Evolutionary conservation across 2,329 filamentous ascomycete species (phyloP).

Genomic region (Hymenoscyphus infarciens): DNA sequence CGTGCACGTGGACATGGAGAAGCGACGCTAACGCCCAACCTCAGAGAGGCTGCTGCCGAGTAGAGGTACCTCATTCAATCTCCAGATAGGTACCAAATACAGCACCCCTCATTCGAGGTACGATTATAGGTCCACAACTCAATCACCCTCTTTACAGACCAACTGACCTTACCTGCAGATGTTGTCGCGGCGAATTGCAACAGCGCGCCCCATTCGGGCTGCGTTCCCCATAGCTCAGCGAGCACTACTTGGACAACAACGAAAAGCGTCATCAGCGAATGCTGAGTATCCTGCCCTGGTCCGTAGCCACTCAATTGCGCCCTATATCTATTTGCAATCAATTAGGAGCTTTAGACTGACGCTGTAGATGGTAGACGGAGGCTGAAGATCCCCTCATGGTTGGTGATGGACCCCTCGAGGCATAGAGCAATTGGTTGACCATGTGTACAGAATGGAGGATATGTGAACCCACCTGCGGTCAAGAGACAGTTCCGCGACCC

Average conservation of each 20-base stretch:
- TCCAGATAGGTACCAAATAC: not conserved
- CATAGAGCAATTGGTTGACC: constrained; percentile 15
- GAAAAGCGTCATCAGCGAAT: constrained; percentile 34
- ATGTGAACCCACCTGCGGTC: constrained; percentile 71
- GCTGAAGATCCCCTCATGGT: constrained; percentile 66
- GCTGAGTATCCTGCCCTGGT: constrained; percentile 32
- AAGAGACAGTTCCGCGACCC: constrained; percentile 94
- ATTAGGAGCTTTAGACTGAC: constrained; percentile 19
- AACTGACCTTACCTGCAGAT: constrained; percentile 43
- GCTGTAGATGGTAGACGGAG: constrained; percentile 40
- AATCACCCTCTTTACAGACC: not conserved
- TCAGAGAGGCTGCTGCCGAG: not conserved
- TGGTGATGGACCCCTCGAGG: constrained; percentile 34
- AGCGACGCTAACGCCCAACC: not conserved
- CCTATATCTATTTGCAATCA: not conserved
- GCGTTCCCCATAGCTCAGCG: constrained; percentile 45
- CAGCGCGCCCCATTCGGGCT: constrained; percentile 47
- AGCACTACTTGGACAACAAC: constrained; percentile 53
- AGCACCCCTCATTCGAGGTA: constrained; percentile 14
- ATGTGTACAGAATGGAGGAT: constrained; percentile 68
- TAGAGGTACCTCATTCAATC: not conserved
- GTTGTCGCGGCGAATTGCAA: constrained; percentile 57
- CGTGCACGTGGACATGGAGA: not conserved
- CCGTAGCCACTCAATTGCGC: constrained; percentile 16
- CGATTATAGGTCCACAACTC: not conserved